Conservation (phyloP, 208 protist genomes). For the Leishmania tarentolae region DNA sequence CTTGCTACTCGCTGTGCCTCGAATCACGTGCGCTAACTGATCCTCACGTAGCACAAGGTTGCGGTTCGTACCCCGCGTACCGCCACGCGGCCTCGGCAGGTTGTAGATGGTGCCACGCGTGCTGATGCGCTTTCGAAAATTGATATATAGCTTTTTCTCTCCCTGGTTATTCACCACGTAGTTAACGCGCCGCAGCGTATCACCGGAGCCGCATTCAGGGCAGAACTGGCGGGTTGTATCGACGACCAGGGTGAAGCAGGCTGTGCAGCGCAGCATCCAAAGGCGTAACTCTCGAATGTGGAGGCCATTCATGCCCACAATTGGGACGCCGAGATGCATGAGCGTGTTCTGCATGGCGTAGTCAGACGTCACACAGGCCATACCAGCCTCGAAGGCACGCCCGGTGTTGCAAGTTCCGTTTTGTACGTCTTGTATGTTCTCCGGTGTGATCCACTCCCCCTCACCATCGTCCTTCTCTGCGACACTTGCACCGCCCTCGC, state of each 20-base stretch:
- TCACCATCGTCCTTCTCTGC: conserved; percentile 60
- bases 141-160: conserved; percentile 90
- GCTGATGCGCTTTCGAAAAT: conserved; percentile 82
- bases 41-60: conserved; percentile 90
- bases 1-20: conserved; percentile 58
- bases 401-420: conserved; percentile 20
- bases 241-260: conserved; percentile 83
- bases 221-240: conserved; percentile 95
- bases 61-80: conserved; percentile 84
- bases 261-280: conserved; percentile 91
- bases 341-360: conserved; percentile 96
- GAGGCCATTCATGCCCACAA: conserved; percentile 88
- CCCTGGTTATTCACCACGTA: conserved; percentile 87
- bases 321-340: conserved; percentile 89
- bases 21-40: conserved; percentile 86
- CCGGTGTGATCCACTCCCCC: conserved; percentile 92
- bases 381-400: conserved; percentile 66
- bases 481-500: conserved; percentile 30
- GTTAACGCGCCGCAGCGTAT: conserved; percentile 91
- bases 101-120: conserved; percentile 90
- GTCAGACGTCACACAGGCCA: conserved; percentile 94
- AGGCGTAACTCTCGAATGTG: conserved; percentile 86
- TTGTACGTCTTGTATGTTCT: conserved; percentile 76
- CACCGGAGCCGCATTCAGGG: conserved; percentile 81
- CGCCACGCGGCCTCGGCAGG: conserved; percentile 86